Percentiles rank a stretch among this genome's conserved stretches.
Conservation (phyloP, 1,139 yeast genomes). For the Lodderomyces elongisporus region DNA sequence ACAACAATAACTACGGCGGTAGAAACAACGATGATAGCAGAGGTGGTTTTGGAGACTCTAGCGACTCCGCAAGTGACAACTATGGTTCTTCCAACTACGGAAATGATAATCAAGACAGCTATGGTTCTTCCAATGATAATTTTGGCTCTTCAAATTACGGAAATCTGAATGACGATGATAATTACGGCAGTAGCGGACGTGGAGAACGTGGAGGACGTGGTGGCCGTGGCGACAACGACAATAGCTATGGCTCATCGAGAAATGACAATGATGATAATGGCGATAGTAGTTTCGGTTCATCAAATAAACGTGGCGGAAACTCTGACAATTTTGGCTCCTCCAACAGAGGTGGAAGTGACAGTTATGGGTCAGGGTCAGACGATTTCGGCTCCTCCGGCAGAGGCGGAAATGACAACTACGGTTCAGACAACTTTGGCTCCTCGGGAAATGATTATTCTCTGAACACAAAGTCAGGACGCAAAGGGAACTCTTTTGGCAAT, state of each 20-base stretch:
- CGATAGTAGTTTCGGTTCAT: conserved; percentile 13
- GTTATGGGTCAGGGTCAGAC: conserved; percentile 11
- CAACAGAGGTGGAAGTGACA: conserved; percentile 9
- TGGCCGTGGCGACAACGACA: conserved; percentile 3
- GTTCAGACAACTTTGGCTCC: no score
- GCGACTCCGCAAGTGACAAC: conserved; percentile 14
- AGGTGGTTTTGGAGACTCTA: conserved; percentile 1
- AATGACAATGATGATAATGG: conserved; percentile 9
- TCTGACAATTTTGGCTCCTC: conserved; percentile 17
- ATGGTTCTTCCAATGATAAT: conserved; percentile 8
- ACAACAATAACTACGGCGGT: conserved; percentile 7
- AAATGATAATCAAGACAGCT: conserved; percentile 1
- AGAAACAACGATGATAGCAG: conserved; percentile 7
- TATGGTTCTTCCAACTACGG: conserved; percentile 16
- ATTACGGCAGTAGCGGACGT: conserved; percentile 3
- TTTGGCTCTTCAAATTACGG: conserved; percentile 17
- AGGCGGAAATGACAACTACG: no score
- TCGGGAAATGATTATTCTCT: no score
- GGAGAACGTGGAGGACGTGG: conserved; percentile 1
- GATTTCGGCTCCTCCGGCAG: conserved; percentile 17
- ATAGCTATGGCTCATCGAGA: conserved; percentile 5
- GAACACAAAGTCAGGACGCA: no score
- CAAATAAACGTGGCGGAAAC: conserved; percentile 11
- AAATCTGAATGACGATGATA: background rate
- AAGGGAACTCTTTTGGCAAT: conserved; percentile 6